These are phyloP conservation scores for Penicillium taxi DNA, from an alignment of 495 filamentous ascomycete genomes.

Conservation along the genomic window DNA sequence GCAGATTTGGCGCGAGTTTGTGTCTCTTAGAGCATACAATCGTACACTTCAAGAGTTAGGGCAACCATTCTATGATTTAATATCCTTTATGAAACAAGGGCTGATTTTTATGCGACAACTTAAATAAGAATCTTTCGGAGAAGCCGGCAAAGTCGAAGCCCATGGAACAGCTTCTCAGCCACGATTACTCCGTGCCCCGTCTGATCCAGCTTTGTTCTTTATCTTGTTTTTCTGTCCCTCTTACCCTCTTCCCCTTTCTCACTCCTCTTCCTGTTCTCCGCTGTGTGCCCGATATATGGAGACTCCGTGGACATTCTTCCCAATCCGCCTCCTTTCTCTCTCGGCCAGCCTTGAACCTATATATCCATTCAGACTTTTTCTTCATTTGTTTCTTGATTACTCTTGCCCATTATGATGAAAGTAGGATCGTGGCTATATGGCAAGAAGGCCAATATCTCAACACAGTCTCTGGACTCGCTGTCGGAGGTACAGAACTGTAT, in stretches of 20 bases:
- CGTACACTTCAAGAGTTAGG: no score
- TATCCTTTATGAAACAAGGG: no score
- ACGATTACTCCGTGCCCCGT: no score
- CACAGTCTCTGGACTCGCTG: conserved; percentile 50
- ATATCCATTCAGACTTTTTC: neutral
- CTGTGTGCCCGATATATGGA: conserved; percentile 9
- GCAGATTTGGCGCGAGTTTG: no score
- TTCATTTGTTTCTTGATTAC: neutral
- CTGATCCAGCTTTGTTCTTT: no score
- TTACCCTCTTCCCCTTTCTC: conserved; percentile 3
- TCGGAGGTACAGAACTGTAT: conserved; percentile 54
- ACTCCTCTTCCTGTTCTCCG: conserved; percentile 15
- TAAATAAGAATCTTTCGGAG: neutral
- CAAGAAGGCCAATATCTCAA: conserved; percentile 42
- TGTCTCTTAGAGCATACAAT: no score
- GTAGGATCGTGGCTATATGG: conserved; percentile 52
- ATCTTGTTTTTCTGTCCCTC: conserved; percentile 3
- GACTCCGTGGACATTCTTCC: conserved; percentile 25
- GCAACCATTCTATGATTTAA: no score
- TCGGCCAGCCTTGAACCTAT: conserved; percentile 7
- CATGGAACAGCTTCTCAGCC: neutral
- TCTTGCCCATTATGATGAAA: conserved; percentile 28
- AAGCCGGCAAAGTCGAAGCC: neutral
- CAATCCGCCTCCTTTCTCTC: conserved; percentile 17
- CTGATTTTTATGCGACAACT: no score